A percentile compares a stretch with the other conserved stretches of the same genome.
Conservation (phyloP, 2,329 filamentous ascomycete genomes). For the Ceratocystis colombiana region DNA sequence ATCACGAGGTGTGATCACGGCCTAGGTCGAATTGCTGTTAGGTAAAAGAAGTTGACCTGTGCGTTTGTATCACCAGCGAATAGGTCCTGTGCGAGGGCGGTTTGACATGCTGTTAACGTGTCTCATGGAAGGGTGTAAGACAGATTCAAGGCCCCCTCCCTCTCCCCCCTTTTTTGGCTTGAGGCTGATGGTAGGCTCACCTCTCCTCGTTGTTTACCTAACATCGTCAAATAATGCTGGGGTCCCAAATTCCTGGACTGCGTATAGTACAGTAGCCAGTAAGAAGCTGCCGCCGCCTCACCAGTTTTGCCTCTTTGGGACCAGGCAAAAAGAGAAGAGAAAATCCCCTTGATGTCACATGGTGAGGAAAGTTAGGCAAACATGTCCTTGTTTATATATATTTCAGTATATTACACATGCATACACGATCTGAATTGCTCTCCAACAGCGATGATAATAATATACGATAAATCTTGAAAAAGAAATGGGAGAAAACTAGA, state of each 20-base stretch:
- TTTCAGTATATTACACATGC: too few relatives aligned
- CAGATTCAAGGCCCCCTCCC: not conserved
- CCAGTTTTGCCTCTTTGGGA: not conserved
- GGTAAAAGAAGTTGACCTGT: conserved; percentile 13
- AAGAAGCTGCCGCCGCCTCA: not conserved
- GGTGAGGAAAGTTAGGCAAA: conserved; percentile 5
- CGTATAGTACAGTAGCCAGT: not conserved
- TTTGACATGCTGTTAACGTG: conserved; percentile 3
- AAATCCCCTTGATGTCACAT: conserved; percentile 8
- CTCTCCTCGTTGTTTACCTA: not conserved
- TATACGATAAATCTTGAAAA: not conserved
- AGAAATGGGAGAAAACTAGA: not conserved
- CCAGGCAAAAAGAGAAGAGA: not conserved
- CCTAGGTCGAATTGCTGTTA: not conserved
- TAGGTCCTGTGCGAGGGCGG: not conserved
- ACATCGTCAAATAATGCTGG: not conserved
- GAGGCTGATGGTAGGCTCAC: not conserved
- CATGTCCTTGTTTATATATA: not conserved
- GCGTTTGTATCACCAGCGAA: conserved; percentile 15
- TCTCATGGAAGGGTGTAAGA: conserved; percentile 7
- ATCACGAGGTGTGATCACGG: conserved; percentile 10
- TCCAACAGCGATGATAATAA: not conserved
- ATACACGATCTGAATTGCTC: not conserved
- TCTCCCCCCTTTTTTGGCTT: not conserved
- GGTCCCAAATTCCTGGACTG: conserved; percentile 1